Conservation (phyloP, 2,329 filamentous ascomycete species). For the Colletotrichum sp. region DNA sequence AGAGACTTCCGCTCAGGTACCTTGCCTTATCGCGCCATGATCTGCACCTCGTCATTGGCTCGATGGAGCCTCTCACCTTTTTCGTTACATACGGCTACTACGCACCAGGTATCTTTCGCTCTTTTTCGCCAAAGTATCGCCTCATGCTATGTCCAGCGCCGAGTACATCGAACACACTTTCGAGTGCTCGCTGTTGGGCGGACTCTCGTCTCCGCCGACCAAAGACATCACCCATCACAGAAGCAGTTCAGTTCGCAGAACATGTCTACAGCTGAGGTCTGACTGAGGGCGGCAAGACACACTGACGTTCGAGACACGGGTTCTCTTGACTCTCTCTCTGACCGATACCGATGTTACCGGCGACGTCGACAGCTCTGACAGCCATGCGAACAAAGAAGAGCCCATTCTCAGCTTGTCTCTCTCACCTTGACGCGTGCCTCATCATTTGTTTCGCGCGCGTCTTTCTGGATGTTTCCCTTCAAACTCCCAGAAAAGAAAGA, state of each 20-base stretch:
- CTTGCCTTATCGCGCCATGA: conserved; percentile 20
- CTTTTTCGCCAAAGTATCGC: background rate
- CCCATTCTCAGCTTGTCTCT: background rate
- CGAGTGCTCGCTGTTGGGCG: background rate
- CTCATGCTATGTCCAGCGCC: background rate
- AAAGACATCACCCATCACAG: background rate
- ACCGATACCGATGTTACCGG: background rate
- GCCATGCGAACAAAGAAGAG: background rate
- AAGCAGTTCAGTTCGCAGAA: background rate
- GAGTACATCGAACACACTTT: background rate
- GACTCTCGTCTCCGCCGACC: background rate
- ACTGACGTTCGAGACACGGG: background rate
- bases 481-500: background rate
- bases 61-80: conserved; percentile 15
- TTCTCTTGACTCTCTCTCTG: background rate
- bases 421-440: background rate
- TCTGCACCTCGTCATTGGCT: conserved; percentile 18
- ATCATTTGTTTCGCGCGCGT: background rate
- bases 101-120: background rate
- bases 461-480: background rate
- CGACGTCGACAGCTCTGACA: background rate
- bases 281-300: background rate
- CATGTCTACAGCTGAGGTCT: background rate
- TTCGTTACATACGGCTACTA: conserved; percentile 2
- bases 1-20: conserved; percentile 15